phyloP scores from a whole-genome alignment of 2,329 filamentous ascomycete genomes.

The Aspergillus sergii region DNA sequence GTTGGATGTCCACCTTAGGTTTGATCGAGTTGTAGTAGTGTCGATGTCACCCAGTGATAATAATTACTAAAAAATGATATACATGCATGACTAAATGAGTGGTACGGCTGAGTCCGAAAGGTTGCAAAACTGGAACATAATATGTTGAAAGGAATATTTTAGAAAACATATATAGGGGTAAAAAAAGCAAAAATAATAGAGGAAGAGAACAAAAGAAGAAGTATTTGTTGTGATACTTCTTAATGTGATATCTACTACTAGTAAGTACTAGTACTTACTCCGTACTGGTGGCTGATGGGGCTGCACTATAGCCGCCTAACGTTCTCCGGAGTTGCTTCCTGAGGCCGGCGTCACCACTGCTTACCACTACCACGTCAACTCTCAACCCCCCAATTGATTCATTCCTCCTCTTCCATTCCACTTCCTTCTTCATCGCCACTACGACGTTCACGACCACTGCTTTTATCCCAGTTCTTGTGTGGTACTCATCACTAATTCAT shows the following conservation, averaged over 20 bases:
- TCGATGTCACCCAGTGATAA: neutral
- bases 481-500: neutral
- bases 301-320: constrained; percentile 39
- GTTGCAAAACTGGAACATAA: too few relatives aligned
- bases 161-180: neutral
- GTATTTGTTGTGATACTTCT: neutral
- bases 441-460: constrained; percentile 6
- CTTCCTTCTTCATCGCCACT: constrained; percentile 10
- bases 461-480: constrained; percentile 10
- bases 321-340: constrained; percentile 35
- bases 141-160: too few relatives aligned
- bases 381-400: constrained; percentile 10
- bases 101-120: neutral
- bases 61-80: neutral
- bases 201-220: neutral
- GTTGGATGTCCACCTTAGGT: neutral
- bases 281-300: neutral
- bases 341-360: constrained; percentile 30
- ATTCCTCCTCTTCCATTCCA: constrained; percentile 13
- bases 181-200: neutral
- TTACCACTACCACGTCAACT: constrained; percentile 32
- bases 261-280: neutral
- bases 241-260: neutral
- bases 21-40: neutral
- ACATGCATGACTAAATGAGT: neutral